phyloP scores from a whole-genome alignment of 176 grass and related monocot genomes.

The Dendrocalamus sinicus region DNA sequence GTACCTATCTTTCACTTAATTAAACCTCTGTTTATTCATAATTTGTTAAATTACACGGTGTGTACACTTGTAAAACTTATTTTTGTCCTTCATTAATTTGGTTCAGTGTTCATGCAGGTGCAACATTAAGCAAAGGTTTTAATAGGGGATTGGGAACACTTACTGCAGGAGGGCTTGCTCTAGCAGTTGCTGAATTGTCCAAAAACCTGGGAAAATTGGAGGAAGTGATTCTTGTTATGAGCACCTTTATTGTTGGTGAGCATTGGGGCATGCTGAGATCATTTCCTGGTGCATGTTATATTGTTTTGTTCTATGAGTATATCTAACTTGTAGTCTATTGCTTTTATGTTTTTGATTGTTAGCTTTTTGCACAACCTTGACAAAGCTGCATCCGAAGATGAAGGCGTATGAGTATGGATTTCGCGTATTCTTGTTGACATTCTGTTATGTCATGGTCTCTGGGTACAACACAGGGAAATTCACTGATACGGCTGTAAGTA shows the following conservation, averaged over 20 bases:
- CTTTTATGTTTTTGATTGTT: conserved; percentile 28
- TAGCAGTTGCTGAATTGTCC: conserved; percentile 70
- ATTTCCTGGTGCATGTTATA: not conserved
- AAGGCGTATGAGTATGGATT: conserved; percentile 97
- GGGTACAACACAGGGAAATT: conserved; percentile 81
- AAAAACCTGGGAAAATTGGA: conserved; percentile 63
- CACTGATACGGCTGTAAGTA: conserved; percentile 67
- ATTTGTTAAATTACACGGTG: not conserved
- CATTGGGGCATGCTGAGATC: not conserved
- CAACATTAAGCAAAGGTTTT: conserved; percentile 93
- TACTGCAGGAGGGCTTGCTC: conserved; percentile 83
- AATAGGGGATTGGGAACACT: conserved; percentile 85
- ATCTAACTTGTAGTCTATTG: conserved; percentile 33
- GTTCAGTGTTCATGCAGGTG: conserved; percentile 62
- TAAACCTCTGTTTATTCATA: not conserved
- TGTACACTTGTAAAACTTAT: not conserved
- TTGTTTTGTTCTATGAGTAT: conserved; percentile 1
- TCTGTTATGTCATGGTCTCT: conserved; percentile 86
- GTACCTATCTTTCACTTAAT: not conserved
- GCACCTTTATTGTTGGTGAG: conserved; percentile 78
- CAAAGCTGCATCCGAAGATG: conserved; percentile 82
- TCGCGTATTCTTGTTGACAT: conserved; percentile 91
- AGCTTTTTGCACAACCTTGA: conserved; percentile 74
- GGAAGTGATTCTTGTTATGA: conserved; percentile 74
- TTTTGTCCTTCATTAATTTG: conserved; percentile 11